Percentiles rank a stretch among this genome's conserved stretches.
phyloP scores from a whole-genome alignment of 257 asterid species.

The Plantago ovata region DNA sequence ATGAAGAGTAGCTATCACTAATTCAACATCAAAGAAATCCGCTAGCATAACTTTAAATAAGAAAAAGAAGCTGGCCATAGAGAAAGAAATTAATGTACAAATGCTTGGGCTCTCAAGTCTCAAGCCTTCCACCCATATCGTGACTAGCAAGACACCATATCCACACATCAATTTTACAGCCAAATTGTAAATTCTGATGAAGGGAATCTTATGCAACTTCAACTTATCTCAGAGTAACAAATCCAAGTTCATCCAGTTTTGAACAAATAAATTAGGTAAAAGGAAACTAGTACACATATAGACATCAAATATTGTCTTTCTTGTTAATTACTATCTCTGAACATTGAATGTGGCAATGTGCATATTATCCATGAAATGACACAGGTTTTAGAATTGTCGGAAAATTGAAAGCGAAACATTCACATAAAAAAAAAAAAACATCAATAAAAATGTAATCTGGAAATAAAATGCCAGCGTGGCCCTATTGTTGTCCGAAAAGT shows the following conservation, averaged over 20 bases:
- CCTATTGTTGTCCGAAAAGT: not conserved
- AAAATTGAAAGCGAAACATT: not conserved
- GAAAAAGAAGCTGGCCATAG: no score
- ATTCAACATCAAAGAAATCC: no score
- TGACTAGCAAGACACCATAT: not conserved
- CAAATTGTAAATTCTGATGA: not conserved
- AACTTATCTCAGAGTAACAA: not conserved
- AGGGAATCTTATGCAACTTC: not conserved
- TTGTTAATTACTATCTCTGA: not conserved
- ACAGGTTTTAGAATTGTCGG: not conserved
- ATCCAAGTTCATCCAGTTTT: not conserved
- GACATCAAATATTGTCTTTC: conserved; percentile 1
- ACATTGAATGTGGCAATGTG: not conserved
- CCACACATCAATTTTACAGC: not conserved
- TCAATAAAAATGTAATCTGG: not conserved
- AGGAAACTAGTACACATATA: not conserved
- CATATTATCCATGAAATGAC: no score
- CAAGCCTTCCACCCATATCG: not conserved
- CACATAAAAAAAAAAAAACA: not conserved
- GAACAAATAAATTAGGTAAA: not conserved
- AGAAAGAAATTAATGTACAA: not conserved
- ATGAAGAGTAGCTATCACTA: not conserved
- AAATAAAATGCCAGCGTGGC: not conserved
- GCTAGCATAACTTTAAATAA: no score
- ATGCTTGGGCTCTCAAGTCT: not conserved